Conservation (phyloP, 2,329 filamentous ascomycete genomes). For the Stagonosporopsis chrysanthemi region DNA sequence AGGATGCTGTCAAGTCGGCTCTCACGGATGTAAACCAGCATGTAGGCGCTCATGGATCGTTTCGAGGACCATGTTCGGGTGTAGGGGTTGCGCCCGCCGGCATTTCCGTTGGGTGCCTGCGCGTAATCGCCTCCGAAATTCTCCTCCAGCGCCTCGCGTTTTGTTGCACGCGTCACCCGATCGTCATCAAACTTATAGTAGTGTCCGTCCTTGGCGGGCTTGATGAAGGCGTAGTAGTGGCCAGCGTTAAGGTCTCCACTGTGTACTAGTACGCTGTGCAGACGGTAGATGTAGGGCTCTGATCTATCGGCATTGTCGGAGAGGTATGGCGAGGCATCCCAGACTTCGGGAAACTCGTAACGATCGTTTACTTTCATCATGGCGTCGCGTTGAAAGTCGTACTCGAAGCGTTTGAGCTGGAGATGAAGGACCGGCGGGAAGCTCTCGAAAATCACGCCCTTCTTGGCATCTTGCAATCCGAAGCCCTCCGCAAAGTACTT, state of each 20-base stretch:
- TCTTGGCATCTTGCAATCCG: slow-evolving; percentile 94
- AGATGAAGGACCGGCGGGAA: slow-evolving; percentile 95
- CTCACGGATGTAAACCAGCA: slow-evolving; percentile 97
- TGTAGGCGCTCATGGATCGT: slow-evolving; percentile 88
- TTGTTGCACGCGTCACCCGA: slow-evolving; percentile 91
- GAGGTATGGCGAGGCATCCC: slow-evolving; percentile 86
- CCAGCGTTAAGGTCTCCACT: slow-evolving; percentile 96
- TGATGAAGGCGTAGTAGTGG: slow-evolving; percentile 97
- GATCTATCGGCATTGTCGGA: slow-evolving; percentile 85
- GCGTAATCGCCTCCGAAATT: slow-evolving; percentile 93
- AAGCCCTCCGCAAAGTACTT: slow-evolving; percentile 94
- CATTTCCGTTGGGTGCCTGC: slow-evolving; percentile 61
- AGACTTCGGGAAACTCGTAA: slow-evolving; percentile 85
- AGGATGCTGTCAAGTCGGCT: slow-evolving; percentile 84
- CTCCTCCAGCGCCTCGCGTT: slow-evolving; percentile 90
- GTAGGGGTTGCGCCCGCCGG: slow-evolving; percentile 68
- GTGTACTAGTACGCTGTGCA: slow-evolving; percentile 95
- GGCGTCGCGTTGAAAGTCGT: slow-evolving; percentile 92
- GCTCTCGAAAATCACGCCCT: slow-evolving; percentile 95
- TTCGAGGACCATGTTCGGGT: slow-evolving; percentile 70
- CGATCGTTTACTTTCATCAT: slow-evolving; percentile 99
- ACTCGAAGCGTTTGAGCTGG: slow-evolving; percentile 96
- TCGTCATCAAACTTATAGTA: slow-evolving; percentile 99
- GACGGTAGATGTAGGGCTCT: slow-evolving; percentile 88
- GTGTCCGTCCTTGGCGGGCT: slow-evolving; percentile 85